Conservation (phyloP, 768 basidiomycete genomes). For the Candolleomyces efflorescens region DNA sequence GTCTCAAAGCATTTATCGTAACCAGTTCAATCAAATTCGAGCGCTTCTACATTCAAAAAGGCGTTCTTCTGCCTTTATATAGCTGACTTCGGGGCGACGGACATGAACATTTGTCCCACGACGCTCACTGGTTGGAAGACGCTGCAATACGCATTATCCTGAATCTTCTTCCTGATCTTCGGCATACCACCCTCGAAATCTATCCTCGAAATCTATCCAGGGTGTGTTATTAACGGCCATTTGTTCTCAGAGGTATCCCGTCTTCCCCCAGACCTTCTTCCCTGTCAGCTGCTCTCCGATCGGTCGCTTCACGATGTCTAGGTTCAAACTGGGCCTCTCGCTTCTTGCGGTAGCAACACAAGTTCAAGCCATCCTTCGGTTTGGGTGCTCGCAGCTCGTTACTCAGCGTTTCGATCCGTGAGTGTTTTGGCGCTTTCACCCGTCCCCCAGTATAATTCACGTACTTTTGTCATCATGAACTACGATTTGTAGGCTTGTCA, state of each 20-base stretch:
- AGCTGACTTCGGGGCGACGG: not conserved
- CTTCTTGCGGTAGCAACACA: not conserved
- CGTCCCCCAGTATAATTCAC: no score
- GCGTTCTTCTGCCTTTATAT: not conserved
- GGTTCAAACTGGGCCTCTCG: not conserved
- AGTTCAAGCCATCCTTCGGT: not conserved
- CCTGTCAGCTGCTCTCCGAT: no score
- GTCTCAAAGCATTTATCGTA: no score
- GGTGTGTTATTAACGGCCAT: no score
- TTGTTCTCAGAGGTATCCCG: no score
- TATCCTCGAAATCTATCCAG: no score
- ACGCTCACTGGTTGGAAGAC: no score
- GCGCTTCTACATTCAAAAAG: no score
- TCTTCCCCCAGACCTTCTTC: no score
- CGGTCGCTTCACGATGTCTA: no score
- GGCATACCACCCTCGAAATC: not conserved
- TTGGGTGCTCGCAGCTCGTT: conserved; percentile 3
- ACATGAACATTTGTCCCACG: no score
- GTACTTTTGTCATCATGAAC: not conserved
- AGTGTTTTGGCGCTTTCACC: not conserved
- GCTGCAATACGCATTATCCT: not conserved
- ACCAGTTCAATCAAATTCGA: no score
- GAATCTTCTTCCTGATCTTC: conserved; percentile 1
- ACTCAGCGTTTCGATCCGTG: conserved; percentile 4
- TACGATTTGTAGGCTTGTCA: not conserved